A percentile compares a stretch with the other conserved stretches of the same genome.
Evolutionary conservation across 192 early-diverging fungal species (phyloP).

Genomic region (Coemansia sp.): DNA sequence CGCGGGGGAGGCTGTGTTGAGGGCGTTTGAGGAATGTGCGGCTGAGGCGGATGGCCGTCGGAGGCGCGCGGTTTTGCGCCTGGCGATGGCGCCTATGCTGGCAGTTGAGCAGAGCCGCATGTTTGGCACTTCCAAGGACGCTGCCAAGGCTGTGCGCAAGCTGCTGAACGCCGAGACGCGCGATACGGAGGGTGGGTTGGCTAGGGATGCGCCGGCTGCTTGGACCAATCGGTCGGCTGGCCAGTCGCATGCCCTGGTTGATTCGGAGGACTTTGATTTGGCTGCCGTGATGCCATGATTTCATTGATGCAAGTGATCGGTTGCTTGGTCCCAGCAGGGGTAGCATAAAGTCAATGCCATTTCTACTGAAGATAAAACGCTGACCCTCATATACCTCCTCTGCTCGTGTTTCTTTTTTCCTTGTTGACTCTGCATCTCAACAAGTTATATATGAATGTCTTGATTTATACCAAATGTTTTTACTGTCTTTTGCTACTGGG

Average conservation of each 20-base stretch:
- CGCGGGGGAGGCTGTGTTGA: conserved; percentile 10
- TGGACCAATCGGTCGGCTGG: conserved; percentile 25
- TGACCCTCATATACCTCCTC: too few species aligned
- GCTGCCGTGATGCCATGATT: conserved; percentile 18
- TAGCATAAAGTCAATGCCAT: too few species aligned
- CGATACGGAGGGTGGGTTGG: background rate
- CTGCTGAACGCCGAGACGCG: too few species aligned
- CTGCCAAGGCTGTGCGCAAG: background rate
- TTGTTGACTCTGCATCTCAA: too few species aligned
- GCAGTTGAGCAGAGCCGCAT: conserved; percentile 38
- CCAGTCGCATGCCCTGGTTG: background rate
- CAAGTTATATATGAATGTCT: too few species aligned
- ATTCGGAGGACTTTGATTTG: conserved; percentile 27
- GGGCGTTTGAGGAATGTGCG: conserved; percentile 3
- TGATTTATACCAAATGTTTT: too few species aligned
- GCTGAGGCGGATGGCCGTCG: conserved; percentile 9
- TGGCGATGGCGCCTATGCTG: conserved; percentile 27
- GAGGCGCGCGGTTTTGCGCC: conserved; percentile 25
- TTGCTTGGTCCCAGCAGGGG: too few species aligned
- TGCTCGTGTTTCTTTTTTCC: too few species aligned
- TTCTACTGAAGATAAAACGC: too few species aligned
- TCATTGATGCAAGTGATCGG: too few species aligned
- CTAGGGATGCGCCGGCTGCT: background rate
- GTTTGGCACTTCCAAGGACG: conserved; percentile 13
- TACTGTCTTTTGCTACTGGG: too few species aligned